phyloP scores from a whole-genome alignment of 1,284 basidiomycete genomes.

The Chalciporus piperatoides region DNA sequence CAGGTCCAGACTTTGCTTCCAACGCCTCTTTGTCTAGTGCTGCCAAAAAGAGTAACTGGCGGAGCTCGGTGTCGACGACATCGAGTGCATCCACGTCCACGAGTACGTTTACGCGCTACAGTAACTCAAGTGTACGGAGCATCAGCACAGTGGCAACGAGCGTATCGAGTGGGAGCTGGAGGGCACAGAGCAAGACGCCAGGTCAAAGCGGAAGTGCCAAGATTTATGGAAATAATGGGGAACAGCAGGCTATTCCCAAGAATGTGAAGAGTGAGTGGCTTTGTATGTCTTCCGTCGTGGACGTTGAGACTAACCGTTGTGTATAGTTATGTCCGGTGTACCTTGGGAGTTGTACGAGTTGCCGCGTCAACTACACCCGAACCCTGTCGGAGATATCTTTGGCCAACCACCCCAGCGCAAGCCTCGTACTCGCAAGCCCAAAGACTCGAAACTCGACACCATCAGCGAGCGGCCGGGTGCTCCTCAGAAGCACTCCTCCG shows the following conservation, averaged over 20 bases:
- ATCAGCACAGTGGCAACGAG: slow-evolving; percentile 76
- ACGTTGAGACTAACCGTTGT: slow-evolving; percentile 12
- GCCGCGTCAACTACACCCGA: slow-evolving; percentile 58
- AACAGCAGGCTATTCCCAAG: slow-evolving; percentile 48
- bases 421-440: slow-evolving; percentile 60
- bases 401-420: slow-evolving; percentile 60
- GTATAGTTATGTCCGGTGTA: slow-evolving; percentile 65
- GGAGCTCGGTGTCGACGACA: slow-evolving; percentile 64
- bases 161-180: slow-evolving; percentile 60
- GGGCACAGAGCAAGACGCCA: slow-evolving; percentile 38
- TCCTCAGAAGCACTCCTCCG: slow-evolving; percentile 18
- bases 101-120: slow-evolving; percentile 72
- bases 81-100: slow-evolving; percentile 65
- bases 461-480: slow-evolving; percentile 62
- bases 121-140: slow-evolving; percentile 68
- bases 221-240: slow-evolving; percentile 18
- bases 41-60: slow-evolving; percentile 56
- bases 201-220: slow-evolving; percentile 20
- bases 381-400: slow-evolving; percentile 59
- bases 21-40: slow-evolving; percentile 21
- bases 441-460: slow-evolving; percentile 63
- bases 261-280: slow-evolving; percentile 73
- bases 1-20: slow-evolving; percentile 33
- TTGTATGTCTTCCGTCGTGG: background rate
- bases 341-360: slow-evolving; percentile 68